Conservation (phyloP, 345 rosid species). For the Euclidium syriacum region DNA sequence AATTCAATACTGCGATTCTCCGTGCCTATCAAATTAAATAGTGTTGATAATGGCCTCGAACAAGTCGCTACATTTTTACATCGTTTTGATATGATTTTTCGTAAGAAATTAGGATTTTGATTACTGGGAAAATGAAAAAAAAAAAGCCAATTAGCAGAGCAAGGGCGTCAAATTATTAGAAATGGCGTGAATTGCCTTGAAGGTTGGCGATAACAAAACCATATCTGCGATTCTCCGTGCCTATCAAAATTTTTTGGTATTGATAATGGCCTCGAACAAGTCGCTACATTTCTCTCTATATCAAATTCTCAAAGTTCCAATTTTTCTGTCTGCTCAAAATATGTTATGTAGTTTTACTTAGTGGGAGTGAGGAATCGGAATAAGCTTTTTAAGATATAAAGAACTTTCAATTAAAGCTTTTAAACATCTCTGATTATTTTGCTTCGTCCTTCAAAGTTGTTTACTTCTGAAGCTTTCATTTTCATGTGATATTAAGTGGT, state of each 20-base stretch:
- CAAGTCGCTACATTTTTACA: conserved; percentile 55
- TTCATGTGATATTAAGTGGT: too few relatives aligned
- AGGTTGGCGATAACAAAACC: conserved; percentile 57
- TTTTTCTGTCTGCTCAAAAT: not conserved
- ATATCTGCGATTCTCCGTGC: conserved; percentile 87
- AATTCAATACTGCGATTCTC: conserved; percentile 70
- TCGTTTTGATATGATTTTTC: too few relatives aligned
- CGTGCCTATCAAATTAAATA: conserved; percentile 62
- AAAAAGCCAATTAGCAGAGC: conserved; percentile 76
- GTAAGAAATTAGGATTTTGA: not conserved
- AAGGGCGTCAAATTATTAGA: conserved; percentile 38
- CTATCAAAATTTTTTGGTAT: conserved; percentile 47
- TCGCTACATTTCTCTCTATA: conserved; percentile 52
- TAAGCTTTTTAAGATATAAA: too few relatives aligned
- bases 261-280: conserved; percentile 78
- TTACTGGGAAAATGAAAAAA: not conserved
- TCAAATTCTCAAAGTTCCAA: too few relatives aligned
- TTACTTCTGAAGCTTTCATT: too few relatives aligned
- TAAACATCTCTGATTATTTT: too few relatives aligned
- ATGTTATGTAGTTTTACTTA: too few relatives aligned
- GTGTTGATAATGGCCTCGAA: conserved; percentile 71
- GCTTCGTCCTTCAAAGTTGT: too few relatives aligned
- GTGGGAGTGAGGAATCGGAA: too few relatives aligned
- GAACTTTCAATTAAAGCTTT: too few relatives aligned
- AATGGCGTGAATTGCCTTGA: conserved; percentile 66